A percentile compares a stretch with the other conserved stretches of the same genome.
phyloP scores from a whole-genome alignment of 768 basidiomycete genomes.

The Boletus barrowsii region DNA sequence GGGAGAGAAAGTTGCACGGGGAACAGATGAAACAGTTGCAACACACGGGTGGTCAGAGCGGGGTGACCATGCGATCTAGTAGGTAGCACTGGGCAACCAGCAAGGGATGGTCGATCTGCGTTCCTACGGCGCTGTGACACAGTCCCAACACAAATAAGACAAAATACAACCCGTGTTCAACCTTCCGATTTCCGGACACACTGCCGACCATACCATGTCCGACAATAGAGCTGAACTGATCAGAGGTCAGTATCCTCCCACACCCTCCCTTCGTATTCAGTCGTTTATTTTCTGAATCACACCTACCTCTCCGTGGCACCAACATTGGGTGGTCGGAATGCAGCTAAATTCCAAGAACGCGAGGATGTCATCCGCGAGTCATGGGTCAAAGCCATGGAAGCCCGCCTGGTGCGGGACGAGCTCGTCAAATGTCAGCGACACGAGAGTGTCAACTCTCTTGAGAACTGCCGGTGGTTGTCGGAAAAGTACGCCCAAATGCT shows the following conservation, averaged over 20 bases:
- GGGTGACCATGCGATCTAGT: slow-evolving; percentile 1
- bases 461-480: slow-evolving; percentile 83
- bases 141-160: too few relatives aligned
- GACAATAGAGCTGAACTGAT: slow-evolving; percentile 34
- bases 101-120: background rate
- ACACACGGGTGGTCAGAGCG: background rate
- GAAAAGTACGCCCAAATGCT: slow-evolving; percentile 82
- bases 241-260: slow-evolving; percentile 22
- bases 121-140: too few relatives aligned
- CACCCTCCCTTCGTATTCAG: background rate
- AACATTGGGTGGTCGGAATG: background rate
- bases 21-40: slow-evolving; percentile 15
- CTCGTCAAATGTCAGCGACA: slow-evolving; percentile 84
- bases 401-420: slow-evolving; percentile 82
- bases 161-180: slow-evolving; percentile 6
- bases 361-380: slow-evolving; percentile 83
- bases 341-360: slow-evolving; percentile 64
- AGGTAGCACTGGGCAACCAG: background rate
- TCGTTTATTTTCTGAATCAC: background rate
- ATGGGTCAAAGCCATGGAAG: slow-evolving; percentile 94
- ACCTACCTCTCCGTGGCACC: background rate
- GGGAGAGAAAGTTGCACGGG: slow-evolving; percentile 10
- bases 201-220: slow-evolving; percentile 21
- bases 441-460: slow-evolving; percentile 90
- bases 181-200: slow-evolving; percentile 1